A percentile compares a stretch with the other conserved stretches of the same genome.
Evolutionary conservation across 139 green algal species (phyloP).

Genomic region (Tetratostichococcus sp.): DNA sequence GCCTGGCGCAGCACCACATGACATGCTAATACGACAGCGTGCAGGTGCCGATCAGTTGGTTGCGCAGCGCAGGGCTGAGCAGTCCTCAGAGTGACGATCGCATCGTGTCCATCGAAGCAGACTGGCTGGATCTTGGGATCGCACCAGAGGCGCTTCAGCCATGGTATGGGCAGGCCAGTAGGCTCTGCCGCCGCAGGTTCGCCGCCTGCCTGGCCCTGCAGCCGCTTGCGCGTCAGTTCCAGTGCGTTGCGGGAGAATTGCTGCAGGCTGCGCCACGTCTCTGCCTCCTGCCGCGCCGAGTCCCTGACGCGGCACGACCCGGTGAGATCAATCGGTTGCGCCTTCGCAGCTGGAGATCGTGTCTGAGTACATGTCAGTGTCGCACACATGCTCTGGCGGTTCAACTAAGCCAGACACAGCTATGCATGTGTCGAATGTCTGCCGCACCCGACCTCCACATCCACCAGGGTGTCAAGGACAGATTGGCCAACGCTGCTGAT

Average conservation of each 20-base stretch:
- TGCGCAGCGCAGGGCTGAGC: no score
- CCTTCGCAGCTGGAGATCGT: no score
- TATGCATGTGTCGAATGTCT: no score
- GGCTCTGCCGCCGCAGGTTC: not conserved
- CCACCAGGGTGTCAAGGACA: not conserved
- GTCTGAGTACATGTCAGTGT: no score
- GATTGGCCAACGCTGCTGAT: not conserved
- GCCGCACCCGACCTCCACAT: not conserved
- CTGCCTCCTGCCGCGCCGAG: not conserved
- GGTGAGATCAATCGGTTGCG: no score
- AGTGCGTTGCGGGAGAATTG: not conserved
- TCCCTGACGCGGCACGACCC: not conserved
- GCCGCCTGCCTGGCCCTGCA: not conserved
- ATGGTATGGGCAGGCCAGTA: not conserved
- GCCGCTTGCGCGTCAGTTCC: not conserved
- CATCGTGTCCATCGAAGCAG: no score
- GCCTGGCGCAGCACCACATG: not conserved
- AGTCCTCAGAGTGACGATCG: no score
- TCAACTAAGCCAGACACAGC: no score
- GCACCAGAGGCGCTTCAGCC: not conserved
- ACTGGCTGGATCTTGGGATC: no score
- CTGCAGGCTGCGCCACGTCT: not conserved
- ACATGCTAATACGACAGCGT: no score
- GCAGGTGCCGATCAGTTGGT: no score
- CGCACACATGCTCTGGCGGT: no score